phyloP scores from a whole-genome alignment of 306 rosid species.

The Arachis hypogaea region DNA sequence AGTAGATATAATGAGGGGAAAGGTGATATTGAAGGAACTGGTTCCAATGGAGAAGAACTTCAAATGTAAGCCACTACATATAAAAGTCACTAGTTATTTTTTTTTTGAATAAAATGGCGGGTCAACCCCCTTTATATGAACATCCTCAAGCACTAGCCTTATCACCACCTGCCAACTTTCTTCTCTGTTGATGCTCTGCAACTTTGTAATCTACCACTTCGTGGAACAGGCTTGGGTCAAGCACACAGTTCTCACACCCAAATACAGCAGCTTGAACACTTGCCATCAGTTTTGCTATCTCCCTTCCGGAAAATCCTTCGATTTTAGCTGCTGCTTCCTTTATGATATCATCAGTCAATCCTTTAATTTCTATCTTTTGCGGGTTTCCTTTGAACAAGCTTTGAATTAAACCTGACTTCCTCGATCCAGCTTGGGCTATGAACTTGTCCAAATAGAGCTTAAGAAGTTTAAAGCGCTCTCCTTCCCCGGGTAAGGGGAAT shows the following conservation, averaged over 20 bases:
- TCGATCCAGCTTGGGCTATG: conserved; percentile 73
- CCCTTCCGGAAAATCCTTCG: conserved; percentile 92
- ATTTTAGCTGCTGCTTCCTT: conserved; percentile 87
- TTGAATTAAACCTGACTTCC: conserved; percentile 63
- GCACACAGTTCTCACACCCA: conserved; percentile 83
- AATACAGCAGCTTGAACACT: conserved; percentile 93
- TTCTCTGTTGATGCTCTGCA: conserved; percentile 96
- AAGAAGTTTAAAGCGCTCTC: conserved; percentile 80
- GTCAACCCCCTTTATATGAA: conserved; percentile 28
- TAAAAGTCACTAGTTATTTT: not conserved
- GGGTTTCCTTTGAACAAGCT: conserved; percentile 64
- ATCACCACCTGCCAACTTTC: conserved; percentile 63
- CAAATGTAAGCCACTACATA: conserved; percentile 64
- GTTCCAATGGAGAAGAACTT: conserved; percentile 97
- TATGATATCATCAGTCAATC: conserved; percentile 76
- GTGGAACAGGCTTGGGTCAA: conserved; percentile 73
- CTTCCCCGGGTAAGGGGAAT: conserved; percentile 94
- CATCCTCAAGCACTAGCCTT: conserved; percentile 45
- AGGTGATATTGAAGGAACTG: conserved; percentile 95
- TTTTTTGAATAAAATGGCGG: conserved; percentile 35
- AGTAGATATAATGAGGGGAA: conserved; percentile 76
- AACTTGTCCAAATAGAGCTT: conserved; percentile 89
- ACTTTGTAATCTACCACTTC: conserved; percentile 95
- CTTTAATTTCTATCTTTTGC: conserved; percentile 79
- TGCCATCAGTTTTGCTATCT: conserved; percentile 96